Base-by-base conservation (phyloP, 1,284 basidiomycete species). In the Vanrija sp. region DNA sequence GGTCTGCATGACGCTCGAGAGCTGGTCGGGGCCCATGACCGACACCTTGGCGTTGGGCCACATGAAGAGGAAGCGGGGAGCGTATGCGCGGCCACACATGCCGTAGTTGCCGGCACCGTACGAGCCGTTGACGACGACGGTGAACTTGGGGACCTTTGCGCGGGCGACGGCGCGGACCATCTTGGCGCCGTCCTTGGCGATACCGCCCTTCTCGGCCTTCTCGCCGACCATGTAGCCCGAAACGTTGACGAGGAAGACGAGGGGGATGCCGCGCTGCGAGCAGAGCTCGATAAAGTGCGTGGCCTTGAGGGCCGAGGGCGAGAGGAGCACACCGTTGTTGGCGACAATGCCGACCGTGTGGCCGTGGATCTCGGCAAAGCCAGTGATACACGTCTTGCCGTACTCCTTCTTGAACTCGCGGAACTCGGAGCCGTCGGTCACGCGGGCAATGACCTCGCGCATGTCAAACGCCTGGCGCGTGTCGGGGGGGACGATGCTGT, bases 111-210 rank as follows among this genome's bases (percentile, higher is more conserved):
- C 93, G 15, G 93, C 93, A 45, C 70, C 70, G 71, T 92, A 96
- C 69, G 88, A 92, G 47, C 93, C 93, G 37, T 94, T 94, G n/a
- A 96, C 87, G 47, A 96, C 81, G 39, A 97, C 87, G 0, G 93
- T 96, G 58, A 95, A 81, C 76, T 97, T 97, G 23, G 94, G 92
- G 14, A 96, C 92, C 63, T 94, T 86, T 43, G 91, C 88, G 69
- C 89, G 91, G 1, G 94, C 93, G 10, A 97, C 94, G 1, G 93
- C 93, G 51, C 93, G 84, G 55, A 97, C 93, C 90, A 97, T 95
- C 81, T 97, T 97, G 16, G 93, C 93, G 25, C 93, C 93, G 69
- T 97, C 92, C 77, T 96, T 96, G 15, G 93, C 93, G 63, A 97
- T 97, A 2, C 93, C 93, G n/a, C 89, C 88, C 59, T 83, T 83